These are phyloP conservation scores for Pythium coloratum DNA, from an alignment of 352 stramenopile genomes.

Conservation along the genomic window DNA sequence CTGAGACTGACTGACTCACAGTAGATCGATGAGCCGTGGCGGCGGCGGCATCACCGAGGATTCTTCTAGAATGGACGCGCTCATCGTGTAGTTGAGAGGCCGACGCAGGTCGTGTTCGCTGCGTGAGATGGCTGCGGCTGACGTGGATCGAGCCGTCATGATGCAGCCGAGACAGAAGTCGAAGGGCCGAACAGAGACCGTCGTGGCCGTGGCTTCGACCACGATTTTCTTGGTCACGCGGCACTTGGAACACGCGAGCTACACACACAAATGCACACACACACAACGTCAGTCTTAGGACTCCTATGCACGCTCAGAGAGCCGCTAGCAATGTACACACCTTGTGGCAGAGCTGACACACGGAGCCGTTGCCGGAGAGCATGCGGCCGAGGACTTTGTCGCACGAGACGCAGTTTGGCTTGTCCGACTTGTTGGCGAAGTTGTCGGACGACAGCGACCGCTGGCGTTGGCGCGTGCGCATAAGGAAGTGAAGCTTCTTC, in stretches of 20 bases:
- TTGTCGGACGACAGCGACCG: neutral
- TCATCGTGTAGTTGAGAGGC: neutral
- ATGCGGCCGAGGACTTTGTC: conserved; percentile 10
- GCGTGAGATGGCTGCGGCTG: neutral
- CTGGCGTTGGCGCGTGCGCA: conserved; percentile 17
- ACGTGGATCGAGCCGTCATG: neutral
- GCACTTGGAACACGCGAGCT: conserved; percentile 21
- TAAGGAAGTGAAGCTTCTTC: conserved; percentile 52
- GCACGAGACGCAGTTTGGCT: conserved; percentile 9
- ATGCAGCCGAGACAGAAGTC: conserved; percentile 21
- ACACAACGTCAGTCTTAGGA: neutral
- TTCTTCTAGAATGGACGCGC: neutral
- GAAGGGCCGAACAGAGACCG: conserved; percentile 4
- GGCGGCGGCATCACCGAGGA: neutral
- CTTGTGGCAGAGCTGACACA: conserved; percentile 25
- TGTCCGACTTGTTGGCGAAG: neutral
- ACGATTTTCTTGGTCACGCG: conserved; percentile 25
- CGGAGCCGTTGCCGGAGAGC: conserved; percentile 4
- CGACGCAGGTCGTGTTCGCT: neutral
- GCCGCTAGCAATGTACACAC: neutral
- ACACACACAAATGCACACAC: neutral
- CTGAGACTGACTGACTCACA: neutral
- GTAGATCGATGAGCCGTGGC: neutral
- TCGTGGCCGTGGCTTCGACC: conserved; percentile 13
- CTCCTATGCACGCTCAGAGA: too few relatives aligned